Percentiles rank a stretch among this genome's conserved stretches.
These are phyloP conservation scores for Oryza australiensis DNA, from an alignment of 176 grass and related monocot species.

Conservation along the genomic window DNA sequence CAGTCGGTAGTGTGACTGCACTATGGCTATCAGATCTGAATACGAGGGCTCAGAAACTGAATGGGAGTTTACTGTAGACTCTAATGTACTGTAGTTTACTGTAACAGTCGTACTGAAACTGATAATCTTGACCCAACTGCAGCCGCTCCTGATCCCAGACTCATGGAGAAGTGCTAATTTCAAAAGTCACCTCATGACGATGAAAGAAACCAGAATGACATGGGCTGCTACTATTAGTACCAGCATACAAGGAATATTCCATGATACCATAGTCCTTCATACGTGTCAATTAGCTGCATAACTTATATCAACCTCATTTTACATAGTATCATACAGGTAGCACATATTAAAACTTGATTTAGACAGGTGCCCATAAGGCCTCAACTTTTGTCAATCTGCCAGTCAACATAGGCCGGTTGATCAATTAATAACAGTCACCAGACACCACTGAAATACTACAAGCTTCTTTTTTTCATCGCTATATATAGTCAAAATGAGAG, in stretches of 20 bases:
- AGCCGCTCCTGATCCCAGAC: neutral
- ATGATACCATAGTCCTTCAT: neutral
- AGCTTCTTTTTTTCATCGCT: neutral
- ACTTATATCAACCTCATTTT: neutral
- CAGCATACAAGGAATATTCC: constrained; percentile 21
- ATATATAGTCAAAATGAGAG: neutral
- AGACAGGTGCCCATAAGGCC: neutral
- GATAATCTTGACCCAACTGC: neutral
- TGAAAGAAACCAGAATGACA: neutral
- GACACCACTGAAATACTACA: neutral
- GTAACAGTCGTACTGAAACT: neutral
- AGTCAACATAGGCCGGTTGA: neutral
- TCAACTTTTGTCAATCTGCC: neutral
- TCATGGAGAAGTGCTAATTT: neutral
- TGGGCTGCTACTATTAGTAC: constrained; percentile 3
- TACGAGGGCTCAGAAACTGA: too few relatives aligned
- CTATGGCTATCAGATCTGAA: too few relatives aligned
- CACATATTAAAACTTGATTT: constrained; percentile 19
- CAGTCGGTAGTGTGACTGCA: too few relatives aligned
- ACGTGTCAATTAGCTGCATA: neutral
- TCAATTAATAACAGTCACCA: neutral
- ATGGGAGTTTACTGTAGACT: neutral
- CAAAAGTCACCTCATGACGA: neutral
- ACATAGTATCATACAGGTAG: neutral
- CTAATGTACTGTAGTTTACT: neutral